Percentiles rank a stretch among this genome's conserved stretches.
These are phyloP conservation scores for Ascochyta clinopodiicola DNA, from an alignment of 2,329 filamentous ascomycete genomes.

Conservation along the genomic window DNA sequence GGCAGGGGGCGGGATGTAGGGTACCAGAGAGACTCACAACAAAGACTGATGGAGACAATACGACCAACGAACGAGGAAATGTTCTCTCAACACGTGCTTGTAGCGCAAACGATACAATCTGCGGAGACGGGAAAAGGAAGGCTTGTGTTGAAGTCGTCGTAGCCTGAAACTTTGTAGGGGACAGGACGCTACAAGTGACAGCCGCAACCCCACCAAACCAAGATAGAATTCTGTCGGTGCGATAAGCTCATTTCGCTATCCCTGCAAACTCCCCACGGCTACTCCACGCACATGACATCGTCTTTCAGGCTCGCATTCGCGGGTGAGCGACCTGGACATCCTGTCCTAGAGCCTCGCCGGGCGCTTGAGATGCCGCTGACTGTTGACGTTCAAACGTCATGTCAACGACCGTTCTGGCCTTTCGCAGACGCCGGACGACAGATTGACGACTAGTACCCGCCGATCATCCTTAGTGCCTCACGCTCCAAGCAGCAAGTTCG, in stretches of 20 bases:
- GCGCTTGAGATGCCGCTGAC: slow-evolving; percentile 3
- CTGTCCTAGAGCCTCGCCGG: background rate
- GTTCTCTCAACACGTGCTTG: slow-evolving; percentile 5
- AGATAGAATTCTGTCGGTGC: slow-evolving; percentile 11
- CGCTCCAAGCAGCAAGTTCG: background rate
- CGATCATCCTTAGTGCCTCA: slow-evolving; percentile 18
- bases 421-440: slow-evolving; percentile 13
- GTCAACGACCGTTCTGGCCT: slow-evolving; percentile 22
- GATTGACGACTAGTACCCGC: slow-evolving; percentile 28
- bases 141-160: background rate
- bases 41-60: slow-evolving; percentile 1
- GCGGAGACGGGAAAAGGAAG: slow-evolving; percentile 14
- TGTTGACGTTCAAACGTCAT: slow-evolving; percentile 25
- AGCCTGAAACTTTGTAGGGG: slow-evolving; percentile 6
- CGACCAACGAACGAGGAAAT: background rate
- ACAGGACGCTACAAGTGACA: slow-evolving; percentile 17
- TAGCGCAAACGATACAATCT: slow-evolving; percentile 13
- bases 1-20: slow-evolving; percentile 7
- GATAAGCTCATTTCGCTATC: slow-evolving; percentile 23
- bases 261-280: slow-evolving; percentile 23
- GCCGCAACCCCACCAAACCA: slow-evolving; percentile 6
- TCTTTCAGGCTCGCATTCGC: background rate
- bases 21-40: background rate
- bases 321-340: background rate
- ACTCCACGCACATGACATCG: slow-evolving; percentile 11